Conservation (phyloP, 2,329 filamentous ascomycete genomes). For the Xylariaceae sp. region DNA sequence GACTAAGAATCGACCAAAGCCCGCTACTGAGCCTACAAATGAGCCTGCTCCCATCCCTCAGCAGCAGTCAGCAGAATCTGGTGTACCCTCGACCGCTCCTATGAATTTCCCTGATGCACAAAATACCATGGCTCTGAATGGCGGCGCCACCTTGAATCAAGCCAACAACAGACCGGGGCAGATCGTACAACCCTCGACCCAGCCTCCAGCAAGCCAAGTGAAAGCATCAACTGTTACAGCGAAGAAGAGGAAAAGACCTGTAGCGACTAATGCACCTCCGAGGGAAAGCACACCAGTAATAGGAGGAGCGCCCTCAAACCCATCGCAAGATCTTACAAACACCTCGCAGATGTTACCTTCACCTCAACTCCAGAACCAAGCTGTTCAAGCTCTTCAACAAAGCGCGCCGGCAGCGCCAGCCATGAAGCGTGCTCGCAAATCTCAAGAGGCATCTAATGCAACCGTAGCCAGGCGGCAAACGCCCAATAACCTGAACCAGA, state of each 20-base stretch:
- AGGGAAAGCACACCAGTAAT: slow-evolving; percentile 11
- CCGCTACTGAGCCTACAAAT: slow-evolving; percentile 10
- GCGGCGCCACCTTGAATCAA: slow-evolving; percentile 17
- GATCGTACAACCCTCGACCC: slow-evolving; percentile 8
- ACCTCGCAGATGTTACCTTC: slow-evolving; percentile 15
- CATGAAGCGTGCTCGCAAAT: slow-evolving; percentile 29
- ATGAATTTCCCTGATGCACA: slow-evolving; percentile 14
- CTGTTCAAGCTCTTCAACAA: slow-evolving; percentile 21
- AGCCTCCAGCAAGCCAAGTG: slow-evolving; percentile 24
- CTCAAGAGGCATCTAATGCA: slow-evolving; percentile 25
- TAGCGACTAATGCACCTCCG: slow-evolving; percentile 17
- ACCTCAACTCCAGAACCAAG: slow-evolving; percentile 18
- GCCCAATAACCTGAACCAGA: slow-evolving; percentile 21
- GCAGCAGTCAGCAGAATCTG: slow-evolving; percentile 12
- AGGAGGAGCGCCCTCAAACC: slow-evolving; percentile 7
- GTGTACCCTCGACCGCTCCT: slow-evolving; percentile 6
- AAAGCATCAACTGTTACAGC: slow-evolving; percentile 29
- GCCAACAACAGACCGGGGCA: slow-evolving; percentile 10
- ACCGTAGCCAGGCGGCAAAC: slow-evolving; percentile 22
- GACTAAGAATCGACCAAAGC: slow-evolving; percentile 35
- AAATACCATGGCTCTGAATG: slow-evolving; percentile 15
- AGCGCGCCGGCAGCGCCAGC: slow-evolving; percentile 20
- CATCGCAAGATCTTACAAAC: slow-evolving; percentile 20
- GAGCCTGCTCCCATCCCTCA: slow-evolving; percentile 9
- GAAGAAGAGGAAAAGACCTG: slow-evolving; percentile 31